A percentile compares a stretch with the other conserved stretches of the same genome.
Conservation (phyloP, 345 rosid genomes). For the Pugionium cornutum region DNA sequence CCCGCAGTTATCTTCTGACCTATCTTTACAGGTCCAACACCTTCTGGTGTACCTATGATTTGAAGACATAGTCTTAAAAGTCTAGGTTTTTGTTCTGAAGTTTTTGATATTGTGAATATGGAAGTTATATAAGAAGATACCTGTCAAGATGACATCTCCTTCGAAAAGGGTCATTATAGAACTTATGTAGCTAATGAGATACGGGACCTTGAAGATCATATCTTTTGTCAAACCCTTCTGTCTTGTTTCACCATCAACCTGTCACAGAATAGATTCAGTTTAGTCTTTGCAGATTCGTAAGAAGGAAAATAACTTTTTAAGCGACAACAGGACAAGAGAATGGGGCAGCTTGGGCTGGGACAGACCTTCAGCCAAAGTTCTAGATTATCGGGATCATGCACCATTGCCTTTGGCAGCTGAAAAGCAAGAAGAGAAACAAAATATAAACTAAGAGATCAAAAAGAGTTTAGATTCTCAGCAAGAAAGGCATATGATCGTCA, state of each 20-base stretch:
- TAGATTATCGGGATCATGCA: conserved; percentile 76
- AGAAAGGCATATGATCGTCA: conserved; percentile 6
- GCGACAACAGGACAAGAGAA: conserved; percentile 4
- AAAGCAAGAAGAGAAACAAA: conserved; percentile 11
- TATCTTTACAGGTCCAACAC: conserved; percentile 84
- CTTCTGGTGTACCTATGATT: conserved; percentile 81
- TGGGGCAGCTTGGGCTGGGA: background rate
- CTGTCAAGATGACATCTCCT: conserved; percentile 94
- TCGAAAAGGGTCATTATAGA: conserved; percentile 88
- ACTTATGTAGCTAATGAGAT: conserved; percentile 86
- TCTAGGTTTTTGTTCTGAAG: background rate
- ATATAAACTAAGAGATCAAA: background rate
- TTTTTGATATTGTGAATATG: background rate
- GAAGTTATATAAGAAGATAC: conserved; percentile 39
- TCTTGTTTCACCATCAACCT: conserved; percentile 86
- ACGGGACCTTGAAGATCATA: conserved; percentile 90
- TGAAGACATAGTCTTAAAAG: background rate
- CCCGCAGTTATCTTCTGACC: conserved; percentile 90
- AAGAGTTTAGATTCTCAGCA: background rate
- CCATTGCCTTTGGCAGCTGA: conserved; percentile 67
- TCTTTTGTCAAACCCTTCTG: conserved; percentile 87
- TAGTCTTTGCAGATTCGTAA: background rate
- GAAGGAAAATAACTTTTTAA: background rate
- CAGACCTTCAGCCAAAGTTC: conserved; percentile 92
- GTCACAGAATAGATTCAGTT: conserved; percentile 19